Conservation (phyloP, 331 rosid species). For the Saraca asoca region DNA sequence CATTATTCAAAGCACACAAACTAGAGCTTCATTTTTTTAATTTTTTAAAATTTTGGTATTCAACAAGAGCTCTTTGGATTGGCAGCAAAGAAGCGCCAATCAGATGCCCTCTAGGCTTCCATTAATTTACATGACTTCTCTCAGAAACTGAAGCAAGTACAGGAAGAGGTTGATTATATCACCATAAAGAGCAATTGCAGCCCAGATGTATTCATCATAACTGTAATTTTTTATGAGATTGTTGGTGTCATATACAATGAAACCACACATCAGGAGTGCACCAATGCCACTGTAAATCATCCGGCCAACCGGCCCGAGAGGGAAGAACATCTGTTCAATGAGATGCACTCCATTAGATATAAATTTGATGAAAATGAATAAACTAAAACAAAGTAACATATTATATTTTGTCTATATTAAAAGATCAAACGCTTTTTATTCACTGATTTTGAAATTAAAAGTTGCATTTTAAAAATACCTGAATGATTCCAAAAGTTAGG, state of each 20-base stretch:
- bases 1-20: no score
- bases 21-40: no score
- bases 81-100: no score
- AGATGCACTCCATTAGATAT: background rate
- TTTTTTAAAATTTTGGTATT: no score
- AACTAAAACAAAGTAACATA: background rate
- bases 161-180: slow-evolving; percentile 43
- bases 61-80: no score
- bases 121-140: background rate
- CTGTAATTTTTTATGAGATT: slow-evolving; percentile 35
- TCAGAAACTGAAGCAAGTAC: slow-evolving; percentile 21
- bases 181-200: slow-evolving; percentile 40
- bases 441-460: no score
- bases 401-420: background rate
- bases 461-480: slow-evolving; percentile 6
- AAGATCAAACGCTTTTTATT: no score
- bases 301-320: slow-evolving; percentile 37
- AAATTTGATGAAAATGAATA: background rate
- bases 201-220: slow-evolving; percentile 44
- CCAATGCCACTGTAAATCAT: slow-evolving; percentile 30
- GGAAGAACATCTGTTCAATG: slow-evolving; percentile 28
- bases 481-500: slow-evolving; percentile 29
- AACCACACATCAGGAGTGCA: slow-evolving; percentile 45
- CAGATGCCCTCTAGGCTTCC: no score
- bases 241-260: slow-evolving; percentile 40